Base-by-base conservation (phyloP, 805 yeast genomes). In the Pichia deserticola region DNA sequence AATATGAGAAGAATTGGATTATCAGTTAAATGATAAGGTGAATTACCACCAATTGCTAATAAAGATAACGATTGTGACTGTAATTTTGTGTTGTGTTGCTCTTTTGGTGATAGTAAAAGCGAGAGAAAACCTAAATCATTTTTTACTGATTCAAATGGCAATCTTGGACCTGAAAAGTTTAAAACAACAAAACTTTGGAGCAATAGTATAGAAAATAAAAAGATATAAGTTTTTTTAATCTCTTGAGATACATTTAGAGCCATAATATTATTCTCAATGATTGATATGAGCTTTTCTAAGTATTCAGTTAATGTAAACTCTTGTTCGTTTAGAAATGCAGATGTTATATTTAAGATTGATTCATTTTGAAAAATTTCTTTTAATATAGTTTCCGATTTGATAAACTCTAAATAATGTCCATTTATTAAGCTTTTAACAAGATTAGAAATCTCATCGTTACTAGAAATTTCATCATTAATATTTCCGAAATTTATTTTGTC, bases 121-220 rank as follows among this genome's bases (percentile, higher is more conserved):
- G 41, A 34, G 28, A 53, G 12, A 43, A 54, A 48, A 4, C 46
- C 47, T 1, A 49, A 35, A 36, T 54, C 48, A 28, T 57, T 59
- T 44, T 39, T 48, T 5, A 44, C 7, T 3, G 28, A 27, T 7
- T 64, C 65, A 27, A 70, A 56, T 5, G 74, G 73, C 3, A 79
- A 59, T 29, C 76, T 74, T 5, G 97, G 97, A 8, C 97, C 97
- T 0, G 96, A 87, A 65, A 75, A 87, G 63, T 90, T 90, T 45
- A 76, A 66, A 62, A 88, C 95, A 13, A 86, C 68, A 60, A 85
- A 90, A 1, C 77, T 61, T 60, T 89, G 89, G 29, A 88, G 67
- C 4, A 80, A 66, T 1, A 84, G 74, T 52, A 87, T 73, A 3
- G 87, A 86, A 15, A 75, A 41, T 1, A 60, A 34, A n/a, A 63